Evolutionary conservation across 352 stramenopile genomes (phyloP).

Genomic region (Aphanomyces stellatus): DNA sequence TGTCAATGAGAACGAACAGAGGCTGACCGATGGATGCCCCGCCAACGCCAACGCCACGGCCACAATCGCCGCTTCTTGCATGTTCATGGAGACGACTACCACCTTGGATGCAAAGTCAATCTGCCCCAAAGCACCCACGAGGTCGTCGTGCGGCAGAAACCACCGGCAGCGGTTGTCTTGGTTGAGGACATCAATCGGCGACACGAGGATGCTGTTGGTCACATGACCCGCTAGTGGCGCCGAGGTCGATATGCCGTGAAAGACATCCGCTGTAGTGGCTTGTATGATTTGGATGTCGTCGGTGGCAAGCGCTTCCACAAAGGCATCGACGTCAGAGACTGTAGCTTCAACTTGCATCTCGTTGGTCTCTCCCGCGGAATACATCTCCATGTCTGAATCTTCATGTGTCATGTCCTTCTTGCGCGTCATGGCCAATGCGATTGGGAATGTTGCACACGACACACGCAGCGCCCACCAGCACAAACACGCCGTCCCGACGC

Average conservation of each 20-base stretch:
- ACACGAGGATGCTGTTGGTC: neutral
- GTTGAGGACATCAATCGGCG: neutral
- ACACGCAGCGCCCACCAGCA: neutral
- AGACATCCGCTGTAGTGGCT: neutral
- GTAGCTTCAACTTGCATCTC: neutral
- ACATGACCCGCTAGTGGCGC: neutral
- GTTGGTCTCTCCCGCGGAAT: neutral
- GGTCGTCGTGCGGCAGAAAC: neutral
- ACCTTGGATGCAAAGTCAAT: constrained; percentile 32
- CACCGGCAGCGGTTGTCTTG: neutral
- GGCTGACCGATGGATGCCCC: constrained; percentile 3
- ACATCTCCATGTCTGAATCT: constrained; percentile 16
- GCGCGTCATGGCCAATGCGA: constrained; percentile 11
- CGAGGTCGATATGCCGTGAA: neutral
- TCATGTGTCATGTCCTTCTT: neutral
- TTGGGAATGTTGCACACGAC: neutral
- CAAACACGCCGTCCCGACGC: neutral
- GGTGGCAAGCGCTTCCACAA: neutral
- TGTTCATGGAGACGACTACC: constrained; percentile 36
- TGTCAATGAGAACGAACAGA: constrained; percentile 20
- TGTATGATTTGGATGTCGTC: neutral
- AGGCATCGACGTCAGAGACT: neutral
- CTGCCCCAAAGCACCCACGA: neutral
- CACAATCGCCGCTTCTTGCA: constrained; percentile 46
- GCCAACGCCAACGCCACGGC: constrained; percentile 29